Percentiles rank a stretch among this genome's conserved stretches.
phyloP scores from a whole-genome alignment of 768 basidiomycete species.

The Butyriboletus loyo region DNA sequence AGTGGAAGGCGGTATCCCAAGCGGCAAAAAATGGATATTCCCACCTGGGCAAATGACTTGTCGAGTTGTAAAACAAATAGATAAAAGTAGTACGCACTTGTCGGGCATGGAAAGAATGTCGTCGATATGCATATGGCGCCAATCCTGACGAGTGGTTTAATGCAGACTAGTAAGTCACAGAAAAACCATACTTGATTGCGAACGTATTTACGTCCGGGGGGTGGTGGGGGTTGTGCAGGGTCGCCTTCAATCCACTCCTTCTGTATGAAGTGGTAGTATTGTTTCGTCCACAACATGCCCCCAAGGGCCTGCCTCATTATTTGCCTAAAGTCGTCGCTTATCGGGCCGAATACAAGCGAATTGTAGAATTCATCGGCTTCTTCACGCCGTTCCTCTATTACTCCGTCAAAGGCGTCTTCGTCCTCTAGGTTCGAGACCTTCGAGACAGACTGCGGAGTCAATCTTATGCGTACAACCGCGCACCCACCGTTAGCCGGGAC shows the following conservation, averaged over 20 bases:
- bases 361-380: constrained; percentile 98
- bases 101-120: constrained; percentile 99
- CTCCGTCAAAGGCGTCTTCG: constrained; percentile 85
- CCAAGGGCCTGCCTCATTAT: constrained; percentile 95
- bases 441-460: constrained; percentile 74
- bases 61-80: neutral
- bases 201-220: constrained; percentile 79
- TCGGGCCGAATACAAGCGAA: constrained; percentile 72
- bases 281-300: constrained; percentile 99
- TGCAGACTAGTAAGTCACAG: neutral
- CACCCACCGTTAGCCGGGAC: constrained; percentile 93
- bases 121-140: constrained; percentile 93
- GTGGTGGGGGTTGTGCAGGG: constrained; percentile 91
- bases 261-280: constrained; percentile 94
- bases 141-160: constrained; percentile 53
- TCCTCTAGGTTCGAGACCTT: constrained; percentile 81
- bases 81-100: constrained; percentile 54
- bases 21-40: constrained; percentile 99
- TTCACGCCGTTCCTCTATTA: constrained; percentile 82
- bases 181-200: constrained; percentile 66
- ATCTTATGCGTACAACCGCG: constrained; percentile 89
- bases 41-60: constrained; percentile 53
- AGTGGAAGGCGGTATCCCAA: constrained; percentile 99
- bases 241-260: constrained; percentile 97
- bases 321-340: constrained; percentile 90